Conservation (phyloP, 1,284 basidiomycete species). For the Athelia psychrophila region DNA sequence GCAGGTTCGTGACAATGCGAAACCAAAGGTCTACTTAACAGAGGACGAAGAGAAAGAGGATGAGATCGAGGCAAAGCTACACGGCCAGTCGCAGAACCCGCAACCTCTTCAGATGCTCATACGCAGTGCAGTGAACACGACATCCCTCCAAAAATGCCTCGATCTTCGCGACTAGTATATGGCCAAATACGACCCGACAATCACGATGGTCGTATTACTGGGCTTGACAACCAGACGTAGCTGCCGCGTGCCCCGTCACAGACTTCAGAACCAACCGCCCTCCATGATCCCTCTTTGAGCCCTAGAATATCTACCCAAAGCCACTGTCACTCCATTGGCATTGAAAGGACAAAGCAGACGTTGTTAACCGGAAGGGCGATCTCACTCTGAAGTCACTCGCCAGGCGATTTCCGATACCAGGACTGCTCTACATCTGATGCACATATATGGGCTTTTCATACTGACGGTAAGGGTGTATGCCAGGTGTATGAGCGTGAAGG, state of each 20-base stretch:
- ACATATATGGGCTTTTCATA: conserved; percentile 60
- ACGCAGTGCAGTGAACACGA: conserved; percentile 26
- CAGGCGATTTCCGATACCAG: conserved; percentile 65
- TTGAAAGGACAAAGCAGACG: conserved; percentile 61
- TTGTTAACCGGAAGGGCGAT: conserved; percentile 41
- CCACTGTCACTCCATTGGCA: conserved; percentile 95
- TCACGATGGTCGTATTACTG: conserved; percentile 74
- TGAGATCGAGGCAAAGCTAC: neutral
- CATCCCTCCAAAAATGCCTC: conserved; percentile 74
- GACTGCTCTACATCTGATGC: conserved; percentile 69
- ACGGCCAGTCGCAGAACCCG: neutral
- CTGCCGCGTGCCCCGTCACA: conserved; percentile 62
- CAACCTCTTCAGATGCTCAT: neutral
- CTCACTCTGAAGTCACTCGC: conserved; percentile 27
- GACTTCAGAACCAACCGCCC: conserved; percentile 32
- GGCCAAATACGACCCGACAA: conserved; percentile 82
- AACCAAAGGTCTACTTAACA: neutral
- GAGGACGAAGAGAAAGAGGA: neutral
- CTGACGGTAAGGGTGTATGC: conserved; percentile 87
- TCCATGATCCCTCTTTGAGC: conserved; percentile 34
- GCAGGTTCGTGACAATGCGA: too few species aligned
- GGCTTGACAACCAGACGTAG: conserved; percentile 62
- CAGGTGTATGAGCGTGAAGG: conserved; percentile 64
- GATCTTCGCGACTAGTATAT: conserved; percentile 94
- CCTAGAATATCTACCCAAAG: conserved; percentile 87